Percentiles rank a stretch among this genome's conserved stretches.
phyloP scores from a whole-genome alignment of 140 eudicot genomes.

The Anethum foeniculum region DNA sequence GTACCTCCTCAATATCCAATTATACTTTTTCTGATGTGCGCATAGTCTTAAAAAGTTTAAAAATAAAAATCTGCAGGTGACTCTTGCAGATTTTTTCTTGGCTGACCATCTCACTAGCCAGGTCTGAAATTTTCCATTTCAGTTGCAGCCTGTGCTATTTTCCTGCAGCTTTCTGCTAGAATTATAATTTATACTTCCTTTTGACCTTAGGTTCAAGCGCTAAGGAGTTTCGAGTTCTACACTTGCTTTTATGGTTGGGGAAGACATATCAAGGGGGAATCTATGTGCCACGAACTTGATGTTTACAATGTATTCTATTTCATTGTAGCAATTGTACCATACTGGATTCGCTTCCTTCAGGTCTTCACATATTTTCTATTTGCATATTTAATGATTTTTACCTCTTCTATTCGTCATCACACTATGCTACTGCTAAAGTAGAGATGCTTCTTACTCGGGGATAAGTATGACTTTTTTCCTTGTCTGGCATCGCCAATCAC shows the following conservation, averaged over 20 bases:
- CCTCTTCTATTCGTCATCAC: neutral
- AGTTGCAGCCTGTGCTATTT: slow-evolving; percentile 1
- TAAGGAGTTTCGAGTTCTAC: slow-evolving; percentile 73
- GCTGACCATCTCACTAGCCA: slow-evolving; percentile 93
- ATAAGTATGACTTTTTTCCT: neutral
- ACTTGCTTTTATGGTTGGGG: slow-evolving; percentile 60
- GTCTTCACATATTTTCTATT: slow-evolving; percentile 24
- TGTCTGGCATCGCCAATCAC: too few relatives aligned
- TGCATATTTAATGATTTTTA: neutral
- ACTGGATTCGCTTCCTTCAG: slow-evolving; percentile 82
- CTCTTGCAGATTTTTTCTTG: slow-evolving; percentile 72
- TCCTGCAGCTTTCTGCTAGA: neutral
- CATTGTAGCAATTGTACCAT: slow-evolving; percentile 65
- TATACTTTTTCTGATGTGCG: slow-evolving; percentile 3
- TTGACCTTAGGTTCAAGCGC: slow-evolving; percentile 60
- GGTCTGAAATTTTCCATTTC: slow-evolving; percentile 26
- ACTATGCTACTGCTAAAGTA: too few relatives aligned
- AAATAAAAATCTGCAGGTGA: slow-evolving; percentile 35
- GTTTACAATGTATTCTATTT: slow-evolving; percentile 65
- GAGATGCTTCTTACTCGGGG: neutral
- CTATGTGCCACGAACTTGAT: slow-evolving; percentile 44
- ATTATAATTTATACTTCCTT: slow-evolving; percentile 8
- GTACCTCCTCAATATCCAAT: neutral
- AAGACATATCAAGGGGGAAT: slow-evolving; percentile 23
- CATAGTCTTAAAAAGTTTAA: too few relatives aligned